phyloP scores from a whole-genome alignment of 805 yeast species.

The Kazachstania taianensis region DNA sequence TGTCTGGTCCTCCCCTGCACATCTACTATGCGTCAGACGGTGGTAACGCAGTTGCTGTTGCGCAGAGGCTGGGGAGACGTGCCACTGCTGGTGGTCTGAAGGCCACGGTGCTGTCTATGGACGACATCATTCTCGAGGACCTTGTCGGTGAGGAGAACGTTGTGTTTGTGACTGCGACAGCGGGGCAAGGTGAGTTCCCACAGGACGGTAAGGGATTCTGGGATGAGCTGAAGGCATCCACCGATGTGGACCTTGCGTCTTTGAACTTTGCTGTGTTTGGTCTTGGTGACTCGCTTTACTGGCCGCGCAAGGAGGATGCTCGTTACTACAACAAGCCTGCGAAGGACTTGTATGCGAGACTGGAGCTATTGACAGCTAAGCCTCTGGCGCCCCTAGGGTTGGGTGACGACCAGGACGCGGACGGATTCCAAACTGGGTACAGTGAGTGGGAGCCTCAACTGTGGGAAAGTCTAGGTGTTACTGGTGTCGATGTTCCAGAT shows the following conservation, averaged over 20 bases:
- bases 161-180: slow-evolving; percentile 75
- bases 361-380: slow-evolving; percentile 63
- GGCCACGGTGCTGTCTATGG: slow-evolving; percentile 48
- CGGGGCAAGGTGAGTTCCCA: slow-evolving; percentile 94
- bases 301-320: slow-evolving; percentile 96
- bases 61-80: slow-evolving; percentile 66
- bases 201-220: slow-evolving; percentile 67
- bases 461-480: slow-evolving; percentile 88
- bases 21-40: slow-evolving; percentile 87
- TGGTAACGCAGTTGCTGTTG: slow-evolving; percentile 77
- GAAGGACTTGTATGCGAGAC: slow-evolving; percentile 55
- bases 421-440: slow-evolving; percentile 89
- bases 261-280: slow-evolving; percentile 72
- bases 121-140: slow-evolving; percentile 63
- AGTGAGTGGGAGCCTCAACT: slow-evolving; percentile 72
- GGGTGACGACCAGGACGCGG: slow-evolving; percentile 97
- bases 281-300: slow-evolving; percentile 85
- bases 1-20: slow-evolving; percentile 86
- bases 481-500: slow-evolving; percentile 65
- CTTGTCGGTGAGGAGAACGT: slow-evolving; percentile 51
- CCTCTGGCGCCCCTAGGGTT: slow-evolving; percentile 67
- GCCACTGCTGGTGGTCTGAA: slow-evolving; percentile 65
- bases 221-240: slow-evolving; percentile 57
- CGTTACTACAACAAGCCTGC: slow-evolving; percentile 91
- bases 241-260: slow-evolving; percentile 55